Base-by-base conservation (phyloP, 768 basidiomycete species). In the Cystofilobasidium bisporidii region DNA sequence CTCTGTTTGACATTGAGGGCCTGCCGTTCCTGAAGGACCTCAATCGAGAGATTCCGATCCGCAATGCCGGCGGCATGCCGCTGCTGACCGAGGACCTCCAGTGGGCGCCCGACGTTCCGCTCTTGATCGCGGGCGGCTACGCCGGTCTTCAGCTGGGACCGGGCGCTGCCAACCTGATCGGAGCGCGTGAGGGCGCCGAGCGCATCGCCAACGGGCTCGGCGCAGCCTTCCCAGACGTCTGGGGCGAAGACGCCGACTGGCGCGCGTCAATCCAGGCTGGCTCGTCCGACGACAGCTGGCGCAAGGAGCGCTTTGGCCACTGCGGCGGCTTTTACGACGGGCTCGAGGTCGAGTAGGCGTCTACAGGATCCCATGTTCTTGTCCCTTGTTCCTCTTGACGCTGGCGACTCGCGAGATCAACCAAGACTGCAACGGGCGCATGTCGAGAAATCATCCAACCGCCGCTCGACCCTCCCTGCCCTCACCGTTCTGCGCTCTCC, bases 11-110 rank as follows among this genome's bases (percentile, higher is more conserved):
- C 45, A 48, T 71, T 50, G 53, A 33, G 9, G 57, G 32, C 1
- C 59, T 74, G 1, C 33, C 56, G 0, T 71, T 71, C 59, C 20
- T 75, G 3, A 50, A 62, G 40, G 48, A 58, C 28, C 33, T 75
- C 17, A 48, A 67, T 17, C 6, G 26, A 20, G 18, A 24, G 0
- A 48, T 71, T 48, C 72, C 72, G 0, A 67, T 72, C 61, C 65
- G 72, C 38, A 33, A 57, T 22, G 65, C 71, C 12, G 64, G 63
- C n/a, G 63, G 63, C 32, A 33, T 64, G 33, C 63, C 63, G 11
- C 4, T 56, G 20, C 24, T 64, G n/a, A 56, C 48, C 26, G 63
- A 64, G 22, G 63, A 64, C 33, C 40, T 53, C 12, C 50, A 56
- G 32, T 64, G 63, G 63, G 18, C 8, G 22, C 15, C 30, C 14